phyloP scores from a whole-genome alignment of 2,329 filamentous ascomycete species.

The Herpotrichia juniperi region DNA sequence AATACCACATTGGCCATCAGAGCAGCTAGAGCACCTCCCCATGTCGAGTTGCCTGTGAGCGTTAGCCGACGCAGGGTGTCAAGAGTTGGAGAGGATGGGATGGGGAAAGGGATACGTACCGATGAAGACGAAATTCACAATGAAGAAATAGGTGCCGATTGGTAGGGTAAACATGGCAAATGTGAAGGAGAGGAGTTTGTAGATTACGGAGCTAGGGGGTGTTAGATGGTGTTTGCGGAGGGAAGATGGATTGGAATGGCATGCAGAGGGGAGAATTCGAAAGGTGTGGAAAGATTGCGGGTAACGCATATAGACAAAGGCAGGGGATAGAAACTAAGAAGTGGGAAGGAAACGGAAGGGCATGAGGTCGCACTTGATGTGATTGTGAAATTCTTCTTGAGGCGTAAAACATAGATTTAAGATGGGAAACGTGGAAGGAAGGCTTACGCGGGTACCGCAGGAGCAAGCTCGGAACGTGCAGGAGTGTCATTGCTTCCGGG shows the following conservation, averaged over 20 bases:
- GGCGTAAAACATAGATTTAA: background rate
- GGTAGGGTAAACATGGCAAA: conserved; percentile 88
- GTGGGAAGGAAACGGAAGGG: too few relatives aligned
- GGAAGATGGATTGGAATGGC: background rate
- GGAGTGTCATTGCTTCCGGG: conserved; percentile 31
- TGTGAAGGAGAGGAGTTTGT: conserved; percentile 89
- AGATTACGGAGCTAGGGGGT: conserved; percentile 72
- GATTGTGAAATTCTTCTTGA: too few relatives aligned
- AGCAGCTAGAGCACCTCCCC: conserved; percentile 82
- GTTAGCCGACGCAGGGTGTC: background rate
- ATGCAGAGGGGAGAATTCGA: background rate
- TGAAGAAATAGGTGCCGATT: conserved; percentile 86
- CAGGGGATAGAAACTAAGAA: too few relatives aligned
- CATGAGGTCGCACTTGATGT: too few relatives aligned
- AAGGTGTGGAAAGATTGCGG: background rate
- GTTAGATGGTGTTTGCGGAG: conserved; percentile 9
- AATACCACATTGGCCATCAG: conserved; percentile 91
- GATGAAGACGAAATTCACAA: conserved; percentile 75
- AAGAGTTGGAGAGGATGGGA: background rate
- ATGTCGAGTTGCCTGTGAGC: conserved; percentile 79
- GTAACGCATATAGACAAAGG: too few relatives aligned
- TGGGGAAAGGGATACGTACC: conserved; percentile 58
- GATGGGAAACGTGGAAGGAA: conserved; percentile 2
- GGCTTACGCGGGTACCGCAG: conserved; percentile 80
- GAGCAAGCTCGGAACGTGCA: conserved; percentile 74